phyloP scores from a whole-genome alignment of 1,284 basidiomycete species.

The Ustilago shanxiensis region DNA sequence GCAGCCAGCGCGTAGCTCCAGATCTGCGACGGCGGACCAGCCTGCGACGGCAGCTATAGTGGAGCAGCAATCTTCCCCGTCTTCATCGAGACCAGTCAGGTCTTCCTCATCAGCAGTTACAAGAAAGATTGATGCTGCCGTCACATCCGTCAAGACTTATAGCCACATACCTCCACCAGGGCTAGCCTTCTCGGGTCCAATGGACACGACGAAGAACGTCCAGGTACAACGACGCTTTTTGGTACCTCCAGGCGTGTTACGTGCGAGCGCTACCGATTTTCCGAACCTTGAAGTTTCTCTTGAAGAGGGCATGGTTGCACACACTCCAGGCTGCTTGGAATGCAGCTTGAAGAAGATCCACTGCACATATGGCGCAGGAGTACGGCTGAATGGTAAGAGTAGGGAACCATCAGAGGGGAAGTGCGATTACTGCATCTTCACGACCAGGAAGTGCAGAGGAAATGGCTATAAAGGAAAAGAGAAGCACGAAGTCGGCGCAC shows the following conservation, averaged over 20 bases:
- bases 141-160: not conserved
- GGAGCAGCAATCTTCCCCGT: too few species aligned
- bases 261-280: conserved; percentile 1
- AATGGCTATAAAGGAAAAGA: conserved; percentile 5
- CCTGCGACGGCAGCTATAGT: too few species aligned
- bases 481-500: not conserved
- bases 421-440: conserved; percentile 19
- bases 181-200: conserved; percentile 12
- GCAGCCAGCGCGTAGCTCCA: too few species aligned
- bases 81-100: too few species aligned
- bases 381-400: conserved; percentile 5
- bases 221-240: conserved; percentile 20
- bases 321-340: conserved; percentile 15
- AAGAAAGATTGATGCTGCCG: not conserved
- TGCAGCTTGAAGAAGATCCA: conserved; percentile 6
- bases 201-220: conserved; percentile 5
- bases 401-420: not conserved
- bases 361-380: conserved; percentile 17
- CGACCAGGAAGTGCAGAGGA: conserved; percentile 6
- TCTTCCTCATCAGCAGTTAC: not conserved
- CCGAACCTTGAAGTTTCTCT: not conserved
- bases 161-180: conserved; percentile 6
- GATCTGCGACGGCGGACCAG: too few species aligned
- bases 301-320: conserved; percentile 7
- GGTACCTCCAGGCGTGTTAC: conserved; percentile 7